Base-by-base conservation (phyloP, 805 yeast species). In the Alloascoidea hylecoeti region DNA sequence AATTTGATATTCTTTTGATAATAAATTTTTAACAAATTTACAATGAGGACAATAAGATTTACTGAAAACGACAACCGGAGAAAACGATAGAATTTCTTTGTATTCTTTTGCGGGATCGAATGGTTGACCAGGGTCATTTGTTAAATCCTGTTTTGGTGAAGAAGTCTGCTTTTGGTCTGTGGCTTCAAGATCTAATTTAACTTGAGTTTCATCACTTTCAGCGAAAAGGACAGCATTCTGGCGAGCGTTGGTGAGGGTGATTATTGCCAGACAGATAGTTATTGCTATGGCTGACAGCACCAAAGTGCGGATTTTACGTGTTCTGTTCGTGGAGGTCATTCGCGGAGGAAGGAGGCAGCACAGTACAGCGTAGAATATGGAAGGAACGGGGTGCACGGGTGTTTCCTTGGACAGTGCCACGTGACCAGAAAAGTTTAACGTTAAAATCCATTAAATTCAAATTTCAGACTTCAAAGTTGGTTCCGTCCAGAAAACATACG, bases 21-120 rank as follows among this genome's bases (percentile, higher is more conserved):
- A 63, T 34, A 88, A 60, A 17, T 68, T 64, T 60, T 88, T 92
- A 49, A 88, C 68, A 39, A 63, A 66, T 50, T 68, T 70, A 15
- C 94, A 81, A 56, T 64, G 84, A 18, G 95, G 96, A 60, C 96
- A 17, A 33, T 13, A n/a, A 9, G 61, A 58, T 46, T 66, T 66
- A 37, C 68, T 60, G 47, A 75, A 74, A 3, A 82, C 58, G 14
- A 75, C 70, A 50, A 81, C 70, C 14, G 94, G 92, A 1, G 83
- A 64, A 35, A 73, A 45, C 4, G 66, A 46, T 38, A 86, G 51
- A 23, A 82, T 79, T 38, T 64, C 66, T 33, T 67, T 56, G 43
- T 75, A 72, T 50, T 68, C 81, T 42, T 57, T 61, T 28, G 64
- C 70, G 3, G 78, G 65, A 47, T 70, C 68, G 43, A 71, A 74